Percentiles rank a stretch among this genome's conserved stretches.
phyloP scores from a whole-genome alignment of 371 early-diverging fungal species.

The Mucor plumbeus region DNA sequence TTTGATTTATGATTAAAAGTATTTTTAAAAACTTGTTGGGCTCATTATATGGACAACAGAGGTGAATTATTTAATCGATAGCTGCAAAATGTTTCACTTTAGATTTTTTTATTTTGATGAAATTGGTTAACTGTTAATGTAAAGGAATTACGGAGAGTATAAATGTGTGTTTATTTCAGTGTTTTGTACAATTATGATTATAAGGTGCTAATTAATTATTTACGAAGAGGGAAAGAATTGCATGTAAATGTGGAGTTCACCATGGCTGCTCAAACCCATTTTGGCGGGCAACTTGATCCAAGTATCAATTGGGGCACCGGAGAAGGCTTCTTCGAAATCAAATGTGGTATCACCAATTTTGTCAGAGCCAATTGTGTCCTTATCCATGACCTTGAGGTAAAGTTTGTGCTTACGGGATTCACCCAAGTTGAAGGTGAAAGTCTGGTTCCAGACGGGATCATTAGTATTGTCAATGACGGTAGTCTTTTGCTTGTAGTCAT shows the following conservation, averaged over 20 bases:
- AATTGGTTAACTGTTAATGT: background rate
- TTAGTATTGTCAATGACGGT: constrained; percentile 56
- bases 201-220: background rate
- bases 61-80: background rate
- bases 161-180: background rate
- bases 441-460: constrained; percentile 42
- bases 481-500: constrained; percentile 46
- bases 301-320: constrained; percentile 36
- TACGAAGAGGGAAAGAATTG: constrained; percentile 34
- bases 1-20: too few species aligned
- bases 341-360: constrained; percentile 40
- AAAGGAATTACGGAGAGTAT: background rate
- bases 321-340: constrained; percentile 35
- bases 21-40: background rate
- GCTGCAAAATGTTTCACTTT: background rate
- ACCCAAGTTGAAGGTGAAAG: constrained; percentile 33
- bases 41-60: too few species aligned
- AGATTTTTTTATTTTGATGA: too few species aligned
- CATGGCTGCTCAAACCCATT: constrained; percentile 46
- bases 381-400: constrained; percentile 43
- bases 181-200: constrained; percentile 2
- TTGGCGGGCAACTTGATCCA: constrained; percentile 50
- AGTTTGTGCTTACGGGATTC: constrained; percentile 36
- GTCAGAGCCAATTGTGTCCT: constrained; percentile 39
- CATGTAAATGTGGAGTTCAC: constrained; percentile 43